Evolutionary conservation across 768 basidiomycete species (phyloP).

Genomic region (Hygrocybe punicea): DNA sequence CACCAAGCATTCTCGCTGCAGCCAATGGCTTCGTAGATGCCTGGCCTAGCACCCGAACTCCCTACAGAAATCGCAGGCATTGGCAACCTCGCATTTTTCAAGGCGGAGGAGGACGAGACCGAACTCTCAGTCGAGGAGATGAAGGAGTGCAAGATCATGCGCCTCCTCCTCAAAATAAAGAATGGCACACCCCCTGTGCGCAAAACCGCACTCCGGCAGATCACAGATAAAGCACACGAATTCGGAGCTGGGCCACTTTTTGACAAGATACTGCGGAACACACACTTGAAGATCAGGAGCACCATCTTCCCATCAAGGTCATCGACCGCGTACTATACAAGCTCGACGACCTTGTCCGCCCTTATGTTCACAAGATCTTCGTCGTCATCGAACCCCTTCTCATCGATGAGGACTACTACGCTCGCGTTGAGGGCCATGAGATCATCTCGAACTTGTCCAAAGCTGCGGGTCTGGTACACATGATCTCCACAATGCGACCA

Average conservation of each 20-base stretch:
- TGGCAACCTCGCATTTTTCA: constrained; percentile 96
- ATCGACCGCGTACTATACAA: constrained; percentile 99
- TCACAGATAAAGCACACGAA: constrained; percentile 98
- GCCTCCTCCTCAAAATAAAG: constrained; percentile 95
- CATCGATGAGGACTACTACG: constrained; percentile 97
- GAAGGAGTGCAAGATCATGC: constrained; percentile 99
- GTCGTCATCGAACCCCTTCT: constrained; percentile 99
- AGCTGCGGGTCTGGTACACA: constrained; percentile 96
- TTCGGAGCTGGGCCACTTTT: constrained; percentile 98
- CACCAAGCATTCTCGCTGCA: constrained; percentile 84
- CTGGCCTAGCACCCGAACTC: constrained; percentile 81
- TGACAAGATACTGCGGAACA: constrained; percentile 98
- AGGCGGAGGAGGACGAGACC: constrained; percentile 94
- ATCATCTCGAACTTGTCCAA: constrained; percentile 99
- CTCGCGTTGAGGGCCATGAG: constrained; percentile 96
- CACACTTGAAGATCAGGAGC: constrained; percentile 96
- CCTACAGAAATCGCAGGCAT: constrained; percentile 98
- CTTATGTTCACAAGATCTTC: constrained; percentile 98
- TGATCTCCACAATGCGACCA: constrained; percentile 99
- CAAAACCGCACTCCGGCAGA: constrained; percentile 95
- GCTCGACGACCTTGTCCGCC: constrained; percentile 96
- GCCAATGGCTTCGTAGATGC: constrained; percentile 44
- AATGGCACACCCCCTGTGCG: constrained; percentile 98
- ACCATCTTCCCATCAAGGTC: constrained; percentile 96
- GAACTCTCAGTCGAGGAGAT: constrained; percentile 93